Evolutionary conservation across 2,329 filamentous ascomycete genomes (phyloP).

Genomic region (Ceratocystiopsis minuta): DNA sequence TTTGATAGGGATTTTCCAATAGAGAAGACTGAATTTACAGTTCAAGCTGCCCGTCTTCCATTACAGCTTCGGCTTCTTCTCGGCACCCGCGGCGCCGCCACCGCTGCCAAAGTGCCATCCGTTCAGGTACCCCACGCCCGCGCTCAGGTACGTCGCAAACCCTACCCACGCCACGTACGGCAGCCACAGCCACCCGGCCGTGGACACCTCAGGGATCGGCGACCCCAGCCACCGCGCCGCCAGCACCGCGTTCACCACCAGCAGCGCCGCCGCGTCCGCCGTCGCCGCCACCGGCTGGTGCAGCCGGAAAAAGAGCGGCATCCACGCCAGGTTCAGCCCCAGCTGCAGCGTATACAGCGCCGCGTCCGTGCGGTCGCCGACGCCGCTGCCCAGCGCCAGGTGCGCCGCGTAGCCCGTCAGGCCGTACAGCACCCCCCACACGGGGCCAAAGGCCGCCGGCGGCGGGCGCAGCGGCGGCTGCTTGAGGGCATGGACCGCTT

Average conservation of each 20-base stretch:
- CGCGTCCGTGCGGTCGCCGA: conserved; percentile 30
- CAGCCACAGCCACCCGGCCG: conserved; percentile 54
- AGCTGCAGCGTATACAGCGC: conserved; percentile 78
- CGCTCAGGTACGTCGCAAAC: conserved; percentile 74
- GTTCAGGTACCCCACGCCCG: conserved; percentile 50
- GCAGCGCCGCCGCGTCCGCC: conserved; percentile 53
- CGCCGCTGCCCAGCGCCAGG: conserved; percentile 39
- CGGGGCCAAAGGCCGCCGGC: conserved; percentile 42
- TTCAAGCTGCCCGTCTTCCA: too few relatives aligned
- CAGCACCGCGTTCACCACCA: conserved; percentile 55
- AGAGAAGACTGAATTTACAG: too few relatives aligned
- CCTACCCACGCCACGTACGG: conserved; percentile 77
- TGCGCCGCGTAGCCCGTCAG: conserved; percentile 83
- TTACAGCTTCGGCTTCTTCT: conserved; percentile 13
- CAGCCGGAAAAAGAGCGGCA: conserved; percentile 77
- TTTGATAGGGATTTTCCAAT: too few relatives aligned
- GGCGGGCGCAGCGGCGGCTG: conserved; percentile 49
- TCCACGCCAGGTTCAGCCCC: conserved; percentile 72
- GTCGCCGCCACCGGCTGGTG: conserved; percentile 58
- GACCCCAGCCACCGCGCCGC: conserved; percentile 45
- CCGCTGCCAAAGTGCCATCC: conserved; percentile 28
- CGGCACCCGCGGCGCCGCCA: neutral
- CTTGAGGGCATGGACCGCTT: conserved; percentile 24
- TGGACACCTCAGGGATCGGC: conserved; percentile 8
- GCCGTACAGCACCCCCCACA: conserved; percentile 49